Evolutionary conservation across 345 rosid genomes (phyloP), one percentile per base, ranked within the genome.

Genomic region (Pelargonium nanum): DNA sequence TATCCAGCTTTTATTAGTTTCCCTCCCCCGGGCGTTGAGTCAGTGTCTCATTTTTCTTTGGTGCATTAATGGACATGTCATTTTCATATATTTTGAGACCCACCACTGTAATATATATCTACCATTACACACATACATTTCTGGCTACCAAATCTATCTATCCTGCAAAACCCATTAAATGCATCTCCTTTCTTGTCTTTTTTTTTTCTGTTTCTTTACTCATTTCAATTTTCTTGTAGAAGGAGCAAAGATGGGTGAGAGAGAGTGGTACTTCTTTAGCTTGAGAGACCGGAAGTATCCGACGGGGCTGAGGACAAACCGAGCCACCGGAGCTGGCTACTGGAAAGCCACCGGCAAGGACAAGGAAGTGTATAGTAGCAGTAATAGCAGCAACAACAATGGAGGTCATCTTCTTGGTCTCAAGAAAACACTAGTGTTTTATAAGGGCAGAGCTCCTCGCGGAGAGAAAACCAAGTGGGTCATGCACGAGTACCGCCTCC

Each of bases 341-440:
- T 89, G 97, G 97, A 89, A 86, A 57, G 97, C 91, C 62, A 89
- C 97, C 22, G 97, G 97, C 24, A 89, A 89, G 72, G 97, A 89
- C 56, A 77, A 83, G 25, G 87, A 86, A 57, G 79, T 89, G 7
- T 82, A 73, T 72, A 68, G 86, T 68, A 77, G 77, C 40, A 65
- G 80, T 19, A 81, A 62, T 68, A 77, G 77, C 40, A 66, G 80
- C 23, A 78, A 62, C 54, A 66, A 80, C 23, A 78, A 62, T 52
- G 89, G 85, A 25, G 65, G 72, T 0, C 48, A 40, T 17, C 77
- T 87, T n/a, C 80, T 89, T n/a, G 97, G 97, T 23, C 81, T 87
- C 92, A 89, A 89, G 71, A 89, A 89, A 64, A 87, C 95, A 7
- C 77, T 89, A 1, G 97, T 89, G 57, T 89, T 89, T 72, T 89